These are phyloP conservation scores for Coemansia sp. DNA, from an alignment of 192 early-diverging fungal genomes.

Conservation along the genomic window DNA sequence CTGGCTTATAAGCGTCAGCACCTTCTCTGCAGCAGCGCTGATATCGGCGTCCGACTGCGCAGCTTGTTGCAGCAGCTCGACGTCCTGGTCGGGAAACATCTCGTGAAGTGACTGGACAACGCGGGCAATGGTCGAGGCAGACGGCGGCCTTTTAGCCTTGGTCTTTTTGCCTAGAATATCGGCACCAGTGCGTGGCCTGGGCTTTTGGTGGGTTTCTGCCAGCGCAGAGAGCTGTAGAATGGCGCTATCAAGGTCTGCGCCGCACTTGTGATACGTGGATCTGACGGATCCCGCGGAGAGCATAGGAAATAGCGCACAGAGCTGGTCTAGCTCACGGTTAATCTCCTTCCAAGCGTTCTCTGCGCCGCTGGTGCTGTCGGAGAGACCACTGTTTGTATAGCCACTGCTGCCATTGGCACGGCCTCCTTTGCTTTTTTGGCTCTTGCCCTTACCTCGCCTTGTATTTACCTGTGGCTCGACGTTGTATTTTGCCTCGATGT, in stretches of 20 bases:
- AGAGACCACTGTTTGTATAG: too few relatives aligned
- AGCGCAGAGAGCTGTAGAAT: conserved; percentile 9
- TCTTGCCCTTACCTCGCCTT: not conserved
- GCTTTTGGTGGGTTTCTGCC: not conserved
- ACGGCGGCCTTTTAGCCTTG: not conserved
- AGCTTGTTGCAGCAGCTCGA: conserved; percentile 15
- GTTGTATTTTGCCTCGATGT: conserved; percentile 32
- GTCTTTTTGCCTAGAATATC: not conserved
- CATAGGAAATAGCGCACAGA: conserved; percentile 38
- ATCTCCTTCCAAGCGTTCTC: conserved; percentile 46
- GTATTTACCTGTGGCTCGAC: conserved; percentile 8
- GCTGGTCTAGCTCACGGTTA: conserved; percentile 20
- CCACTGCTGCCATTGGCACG: not conserved
- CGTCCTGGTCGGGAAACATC: conserved; percentile 27
- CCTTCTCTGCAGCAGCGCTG: conserved; percentile 26
- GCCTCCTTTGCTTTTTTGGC: conserved; percentile 6
- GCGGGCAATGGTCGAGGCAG: not conserved
- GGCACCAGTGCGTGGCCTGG: conserved; percentile 7
- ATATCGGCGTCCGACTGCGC: conserved; percentile 13
- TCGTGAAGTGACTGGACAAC: conserved; percentile 6
- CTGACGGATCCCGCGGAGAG: conserved; percentile 23
- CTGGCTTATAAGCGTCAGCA: conserved; percentile 7
- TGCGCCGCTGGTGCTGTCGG: not conserved
- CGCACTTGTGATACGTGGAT: conserved; percentile 37
- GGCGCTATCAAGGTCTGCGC: conserved; percentile 18